Evolutionary conservation across 2,329 filamentous ascomycete genomes (phyloP), one percentile per base, ranked within the genome.

Genomic region (Exophiala viscosa): DNA sequence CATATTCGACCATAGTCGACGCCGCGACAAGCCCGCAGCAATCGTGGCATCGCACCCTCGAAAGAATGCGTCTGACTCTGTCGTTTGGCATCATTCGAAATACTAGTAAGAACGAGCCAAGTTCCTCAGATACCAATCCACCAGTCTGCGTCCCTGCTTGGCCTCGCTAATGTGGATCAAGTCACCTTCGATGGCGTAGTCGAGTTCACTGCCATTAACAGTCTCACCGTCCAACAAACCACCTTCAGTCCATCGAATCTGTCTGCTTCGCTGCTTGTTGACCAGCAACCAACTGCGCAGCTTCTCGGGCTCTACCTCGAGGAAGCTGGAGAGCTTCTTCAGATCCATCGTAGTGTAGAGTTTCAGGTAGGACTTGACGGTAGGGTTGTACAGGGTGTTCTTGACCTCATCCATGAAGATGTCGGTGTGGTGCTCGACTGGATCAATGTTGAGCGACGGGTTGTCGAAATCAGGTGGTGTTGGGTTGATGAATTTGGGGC

Each of bases 381-480:
- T 96, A 40, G 93, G 93, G 71, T 89, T 92, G 85, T 85, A 62
- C 83, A 99, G 93, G 76, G 95, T 97, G 76, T 90, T 96, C 84
- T 95, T 96, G 73, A 99, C 92, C 79, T 99, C 93, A 65, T 96
- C 91, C 92, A 99, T 97, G 81, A 99, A 99, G 76, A 99, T 87
- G 66, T 88, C 81, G 61, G 96, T 84, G 76, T 99, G 92, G 80
- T 99, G 93, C 77, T 99, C 92, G 62, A 96, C 84, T 39, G 93
- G 93, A 76, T 99, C 93, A 66, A 97, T 81, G 79, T 99, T 99
- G 75, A 91, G 76, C 73, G 91, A 85, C 59, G 93, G 90, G 81
- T 95, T 92, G 70, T 97, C 93, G 73, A 99, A 99, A 77, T 99
- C 91, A 48, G 93, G 93, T 53, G 91, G 90, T 14, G 93, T 93